Base-by-base conservation (phyloP, 768 basidiomycete species). In the Lanmaoa rubissima region DNA sequence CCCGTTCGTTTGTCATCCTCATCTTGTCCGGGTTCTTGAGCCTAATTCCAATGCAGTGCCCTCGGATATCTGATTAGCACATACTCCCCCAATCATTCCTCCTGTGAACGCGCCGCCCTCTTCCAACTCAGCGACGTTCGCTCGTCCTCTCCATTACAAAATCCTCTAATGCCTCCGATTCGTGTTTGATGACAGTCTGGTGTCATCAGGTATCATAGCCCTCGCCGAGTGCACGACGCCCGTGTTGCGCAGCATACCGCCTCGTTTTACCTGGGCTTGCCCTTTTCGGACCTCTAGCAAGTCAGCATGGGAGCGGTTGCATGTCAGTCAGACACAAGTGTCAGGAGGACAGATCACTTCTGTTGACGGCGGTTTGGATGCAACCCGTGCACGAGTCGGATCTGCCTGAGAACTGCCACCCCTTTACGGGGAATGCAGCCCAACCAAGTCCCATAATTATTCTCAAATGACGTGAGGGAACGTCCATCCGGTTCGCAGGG, bases 21-120 rank as follows among this genome's bases (percentile, higher is more conserved):
- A 53, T 5, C 39, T 52, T 55, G 48, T 38, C 53, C 67, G 66
- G 64, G 63, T 61, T 59, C 57, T 66, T 62, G 71, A 73, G 71
- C 63, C 68, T 71, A 73, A 73, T 68, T 73, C 21, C 60, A 69
- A 71, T 68, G 69, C 69, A 62, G 71, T 71, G 69, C 71, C 58
- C 69, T 73, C 69, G 67, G 71, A 73, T 65, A 69, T 73, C 69
- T 71, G 69, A 73, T 70, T 63, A 67, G 47, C 69, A 62, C 62
- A 57, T 51, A 19, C 45, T 14, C 58, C 48, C 28, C 46, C 63
- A 68, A 69, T 65, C 65, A 67, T 57, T 51, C 14, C 24, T 50
- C 54, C 61, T 70, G 61, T 68, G 69, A 57, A 53, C 58, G 46
- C 58, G 55, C 57, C 38, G 43, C 8, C 5, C 10, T 17, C 51